Conservation (phyloP, 768 basidiomycete species). For the Dentipellis fragilis region DNA sequence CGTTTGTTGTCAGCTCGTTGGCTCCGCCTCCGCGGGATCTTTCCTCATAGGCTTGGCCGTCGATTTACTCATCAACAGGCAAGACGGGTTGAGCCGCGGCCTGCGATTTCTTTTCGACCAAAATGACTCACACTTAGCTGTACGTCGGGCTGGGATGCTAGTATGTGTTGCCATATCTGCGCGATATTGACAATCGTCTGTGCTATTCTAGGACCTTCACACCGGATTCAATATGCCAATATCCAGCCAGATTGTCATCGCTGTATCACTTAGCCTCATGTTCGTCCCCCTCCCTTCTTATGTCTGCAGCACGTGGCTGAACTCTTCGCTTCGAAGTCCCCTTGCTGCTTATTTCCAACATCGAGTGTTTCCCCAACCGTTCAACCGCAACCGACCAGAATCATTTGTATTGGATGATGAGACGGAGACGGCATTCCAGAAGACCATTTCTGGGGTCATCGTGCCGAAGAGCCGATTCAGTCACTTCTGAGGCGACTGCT, state of each 20-base stretch:
- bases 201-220: constrained; percentile 33
- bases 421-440: no score
- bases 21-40: constrained; percentile 50
- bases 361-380: constrained; percentile 38
- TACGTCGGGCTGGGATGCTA: constrained; percentile 20
- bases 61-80: constrained; percentile 47
- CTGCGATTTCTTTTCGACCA: constrained; percentile 55
- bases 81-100: constrained; percentile 54
- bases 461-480: no score
- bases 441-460: no score
- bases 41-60: constrained; percentile 47
- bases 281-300: constrained; percentile 21
- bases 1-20: constrained; percentile 13
- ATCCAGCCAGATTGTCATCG: constrained; percentile 40
- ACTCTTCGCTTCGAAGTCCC: constrained; percentile 26
- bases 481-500: no score
- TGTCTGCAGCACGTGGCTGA: not conserved
- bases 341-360: constrained; percentile 45
- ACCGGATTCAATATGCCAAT: constrained; percentile 41
- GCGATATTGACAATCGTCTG: not conserved
- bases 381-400: constrained; percentile 20
- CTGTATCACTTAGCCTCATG: constrained; percentile 44
- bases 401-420: not conserved
- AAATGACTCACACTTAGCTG: constrained; percentile 45
- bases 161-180: not conserved